phyloP scores from a whole-genome alignment of 2,329 filamentous ascomycete genomes.

The Botrytis pseudocinerea region DNA sequence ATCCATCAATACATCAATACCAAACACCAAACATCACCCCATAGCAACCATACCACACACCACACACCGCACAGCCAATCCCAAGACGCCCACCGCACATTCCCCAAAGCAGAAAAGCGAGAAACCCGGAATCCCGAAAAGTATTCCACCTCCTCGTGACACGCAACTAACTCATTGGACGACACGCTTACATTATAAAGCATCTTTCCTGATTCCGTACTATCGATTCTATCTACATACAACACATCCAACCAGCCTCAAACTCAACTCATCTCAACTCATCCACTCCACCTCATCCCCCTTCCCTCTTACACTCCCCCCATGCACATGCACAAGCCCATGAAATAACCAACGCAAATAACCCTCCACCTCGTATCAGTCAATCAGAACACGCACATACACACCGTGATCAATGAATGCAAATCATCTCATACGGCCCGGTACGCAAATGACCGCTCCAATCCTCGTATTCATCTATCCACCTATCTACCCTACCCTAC shows the following conservation, averaged over 20 bases:
- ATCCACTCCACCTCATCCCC: no score
- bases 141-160: neutral
- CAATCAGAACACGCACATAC: no score
- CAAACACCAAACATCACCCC: no score
- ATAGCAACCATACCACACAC: neutral
- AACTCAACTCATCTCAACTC: no score
- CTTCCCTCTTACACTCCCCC: no score
- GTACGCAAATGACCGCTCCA: neutral
- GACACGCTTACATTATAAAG: neutral
- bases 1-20: no score
- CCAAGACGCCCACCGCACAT: neutral
- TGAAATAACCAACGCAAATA: neutral
- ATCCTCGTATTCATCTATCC: neutral
- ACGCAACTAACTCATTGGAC: no score
- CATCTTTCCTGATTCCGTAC: fast-evolving
- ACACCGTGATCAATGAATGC: neutral
- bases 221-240: neutral
- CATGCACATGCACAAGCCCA: no score
- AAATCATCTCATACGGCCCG: neutral
- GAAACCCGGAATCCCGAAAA: no score
- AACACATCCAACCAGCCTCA: no score
- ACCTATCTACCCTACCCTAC: neutral
- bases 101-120: neutral
- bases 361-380: neutral
- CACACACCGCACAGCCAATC: neutral